Conservation (phyloP, 257 asterid species). For the Echium plantagineum region DNA sequence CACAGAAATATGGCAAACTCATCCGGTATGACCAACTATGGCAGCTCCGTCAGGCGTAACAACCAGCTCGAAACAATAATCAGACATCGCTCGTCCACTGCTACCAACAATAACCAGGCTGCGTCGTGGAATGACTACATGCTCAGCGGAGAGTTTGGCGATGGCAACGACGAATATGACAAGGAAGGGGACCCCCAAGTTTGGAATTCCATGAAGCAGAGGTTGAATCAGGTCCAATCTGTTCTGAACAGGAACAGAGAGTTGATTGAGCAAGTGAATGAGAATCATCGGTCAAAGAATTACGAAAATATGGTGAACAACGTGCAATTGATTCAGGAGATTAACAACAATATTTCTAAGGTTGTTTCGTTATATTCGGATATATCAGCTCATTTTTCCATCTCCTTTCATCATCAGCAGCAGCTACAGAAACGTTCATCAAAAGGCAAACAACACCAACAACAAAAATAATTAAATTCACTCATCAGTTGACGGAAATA, state of each 20-base stretch:
- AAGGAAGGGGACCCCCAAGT: constrained; percentile 29
- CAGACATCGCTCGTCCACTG: too few species aligned
- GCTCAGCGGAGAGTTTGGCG: too few species aligned
- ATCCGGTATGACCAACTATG: too few species aligned
- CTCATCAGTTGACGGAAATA: too few species aligned
- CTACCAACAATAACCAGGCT: too few species aligned
- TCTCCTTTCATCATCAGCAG: constrained; percentile 20
- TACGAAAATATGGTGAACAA: constrained; percentile 57
- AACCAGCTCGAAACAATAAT: too few species aligned
- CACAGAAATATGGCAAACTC: too few species aligned
- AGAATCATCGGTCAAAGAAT: constrained; percentile 52
- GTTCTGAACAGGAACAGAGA: constrained; percentile 33
- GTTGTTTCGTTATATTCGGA: constrained; percentile 36
- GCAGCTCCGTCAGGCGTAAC: too few species aligned
- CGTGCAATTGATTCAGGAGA: constrained; percentile 56
- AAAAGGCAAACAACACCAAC: too few species aligned
- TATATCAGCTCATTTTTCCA: constrained; percentile 42
- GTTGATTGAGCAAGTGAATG: constrained; percentile 31
- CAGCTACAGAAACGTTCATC: not conserved
- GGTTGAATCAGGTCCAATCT: constrained; percentile 54
- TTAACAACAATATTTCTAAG: constrained; percentile 53
- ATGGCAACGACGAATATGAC: constrained; percentile 8
- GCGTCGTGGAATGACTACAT: too few species aligned
- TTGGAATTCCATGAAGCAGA: constrained; percentile 48
- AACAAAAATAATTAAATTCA: too few species aligned